Percentiles rank a stretch among this genome's conserved stretches.
Conservation (phyloP, 2,329 filamentous ascomycete genomes). For the Xylariomycetidae sp. region DNA sequence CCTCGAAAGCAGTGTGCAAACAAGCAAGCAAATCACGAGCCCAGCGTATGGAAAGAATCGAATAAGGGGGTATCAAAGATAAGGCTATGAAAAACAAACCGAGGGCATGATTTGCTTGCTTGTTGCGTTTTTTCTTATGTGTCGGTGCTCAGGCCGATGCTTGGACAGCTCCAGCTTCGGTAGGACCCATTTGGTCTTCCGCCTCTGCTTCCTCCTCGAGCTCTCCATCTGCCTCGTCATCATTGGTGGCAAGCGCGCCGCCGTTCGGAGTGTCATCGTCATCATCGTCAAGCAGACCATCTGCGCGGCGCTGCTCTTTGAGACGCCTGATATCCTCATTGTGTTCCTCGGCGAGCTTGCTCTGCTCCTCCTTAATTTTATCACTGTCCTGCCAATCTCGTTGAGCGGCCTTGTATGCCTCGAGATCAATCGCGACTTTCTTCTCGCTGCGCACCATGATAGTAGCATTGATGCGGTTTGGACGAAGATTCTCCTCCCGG, state of each 20-base stretch:
- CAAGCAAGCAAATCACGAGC: no score
- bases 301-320: conserved; percentile 33
- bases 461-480: conserved; percentile 57
- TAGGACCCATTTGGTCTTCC: no score
- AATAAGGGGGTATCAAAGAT: no score
- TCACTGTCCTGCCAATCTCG: conserved; percentile 44
- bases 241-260: conserved; percentile 4
- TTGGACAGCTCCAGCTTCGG: no score
- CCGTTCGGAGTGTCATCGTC: conserved; percentile 43
- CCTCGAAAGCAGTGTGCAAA: no score
- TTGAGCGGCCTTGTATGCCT: conserved; percentile 52
- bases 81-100: no score
- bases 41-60: no score
- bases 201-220: not conserved
- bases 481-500: conserved; percentile 67
- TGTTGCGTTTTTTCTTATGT: no score
- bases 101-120: no score
- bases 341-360: conserved; percentile 37
- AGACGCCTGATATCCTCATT: conserved; percentile 40
- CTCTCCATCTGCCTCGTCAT: not conserved
- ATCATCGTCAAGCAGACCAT: conserved; percentile 32
- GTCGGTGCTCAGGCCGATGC: no score
- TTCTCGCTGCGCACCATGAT: conserved; percentile 53
- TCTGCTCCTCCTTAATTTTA: conserved; percentile 51
- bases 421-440: conserved; percentile 53